Percentiles rank a stretch among this genome's conserved stretches.
These are phyloP conservation scores for Trametes coccinea DNA, from an alignment of 768 basidiomycete genomes.

Conservation along the genomic window DNA sequence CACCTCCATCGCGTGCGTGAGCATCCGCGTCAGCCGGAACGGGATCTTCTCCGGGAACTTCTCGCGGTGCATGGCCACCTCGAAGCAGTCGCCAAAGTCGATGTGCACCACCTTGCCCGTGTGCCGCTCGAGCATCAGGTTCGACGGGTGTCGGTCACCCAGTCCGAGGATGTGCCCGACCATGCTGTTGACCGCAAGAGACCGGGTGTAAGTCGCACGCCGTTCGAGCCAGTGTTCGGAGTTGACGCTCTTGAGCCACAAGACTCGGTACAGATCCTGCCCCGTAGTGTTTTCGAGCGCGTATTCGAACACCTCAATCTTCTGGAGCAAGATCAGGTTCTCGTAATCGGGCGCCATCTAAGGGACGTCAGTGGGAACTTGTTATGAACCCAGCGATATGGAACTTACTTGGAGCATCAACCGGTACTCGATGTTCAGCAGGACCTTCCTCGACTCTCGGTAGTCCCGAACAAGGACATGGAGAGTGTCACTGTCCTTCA, in stretches of 20 bases:
- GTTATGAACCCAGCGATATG: not conserved
- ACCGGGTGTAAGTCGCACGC: conserved; percentile 92
- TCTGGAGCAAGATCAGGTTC: conserved; percentile 88
- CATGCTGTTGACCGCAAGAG: conserved; percentile 96
- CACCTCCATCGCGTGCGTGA: conserved; percentile 99
- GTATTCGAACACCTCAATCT: conserved; percentile 99
- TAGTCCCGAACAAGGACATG: conserved; percentile 96
- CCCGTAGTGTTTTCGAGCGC: conserved; percentile 98
- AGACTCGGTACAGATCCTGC: conserved; percentile 92
- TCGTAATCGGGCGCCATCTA: conserved; percentile 99
- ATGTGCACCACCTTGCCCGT: conserved; percentile 97
- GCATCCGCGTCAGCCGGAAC: conserved; percentile 96
- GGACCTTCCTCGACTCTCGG: conserved; percentile 92
- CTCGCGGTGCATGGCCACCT: conserved; percentile 96
- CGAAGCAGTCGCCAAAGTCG: conserved; percentile 98
- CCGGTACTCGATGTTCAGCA: conserved; percentile 98
- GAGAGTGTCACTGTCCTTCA: conserved; percentile 91
- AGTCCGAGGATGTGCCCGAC: conserved; percentile 96
- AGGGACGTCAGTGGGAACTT: not conserved
- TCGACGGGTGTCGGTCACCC: conserved; percentile 97
- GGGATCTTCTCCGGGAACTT: conserved; percentile 99
- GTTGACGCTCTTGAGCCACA: conserved; percentile 94
- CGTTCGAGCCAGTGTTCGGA: conserved; percentile 99
- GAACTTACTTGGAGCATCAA: conserved; percentile 86
- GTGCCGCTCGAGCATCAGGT: conserved; percentile 86